Evolutionary conservation across 2,329 filamentous ascomycete genomes (phyloP), one percentile per base, ranked within the genome.

Genomic region (Macrophomina tecta): DNA sequence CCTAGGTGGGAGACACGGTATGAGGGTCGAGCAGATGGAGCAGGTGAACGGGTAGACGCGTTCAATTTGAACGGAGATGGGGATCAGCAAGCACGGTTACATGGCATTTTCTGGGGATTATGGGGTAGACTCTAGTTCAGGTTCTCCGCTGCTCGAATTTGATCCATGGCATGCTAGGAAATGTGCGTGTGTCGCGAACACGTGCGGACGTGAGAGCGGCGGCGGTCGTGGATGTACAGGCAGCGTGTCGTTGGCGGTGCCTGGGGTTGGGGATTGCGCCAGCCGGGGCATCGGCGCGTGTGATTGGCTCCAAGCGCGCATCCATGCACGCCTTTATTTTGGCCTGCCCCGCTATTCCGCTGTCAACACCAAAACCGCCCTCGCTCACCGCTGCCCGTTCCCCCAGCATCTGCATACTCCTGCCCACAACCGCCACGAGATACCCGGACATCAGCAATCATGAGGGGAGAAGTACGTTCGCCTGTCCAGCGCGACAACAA

Each of bases 381-480:
- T 64, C 61, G 61, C 48, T 64, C 61, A 64, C 61, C 61, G 61
- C 61, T 64, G 49, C 48, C 61, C 7, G 36, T 52, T 30, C 40
- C 34, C 34, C 53, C 55, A 66, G 46, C 36, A 40, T 45, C 53
- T 61, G 53, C 18, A 66, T 52, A 58, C 64, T 66, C 64, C 53
- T 61, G 46, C 55, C 52, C 46, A 66, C 64, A 18, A 66, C 48
- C 28, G 48, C 46, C 42, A 63, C 53, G 9, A 51, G 53, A 67
- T 67, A 67, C 65, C 65, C 65, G 58, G 48, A 67, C 56, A 42
- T 36, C 56, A 46, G 65, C 58, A 75, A 79, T 70, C 70, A 79
- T 79, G 77, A 75, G 77, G 73, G 77, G 77, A 76, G 77, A 79
- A 75, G 77, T 79, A 75, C 42, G 77, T 77, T 38, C 58, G 67